Evolutionary conservation across 805 yeast genomes (phyloP).

Genomic region (Spathaspora arborariae): DNA sequence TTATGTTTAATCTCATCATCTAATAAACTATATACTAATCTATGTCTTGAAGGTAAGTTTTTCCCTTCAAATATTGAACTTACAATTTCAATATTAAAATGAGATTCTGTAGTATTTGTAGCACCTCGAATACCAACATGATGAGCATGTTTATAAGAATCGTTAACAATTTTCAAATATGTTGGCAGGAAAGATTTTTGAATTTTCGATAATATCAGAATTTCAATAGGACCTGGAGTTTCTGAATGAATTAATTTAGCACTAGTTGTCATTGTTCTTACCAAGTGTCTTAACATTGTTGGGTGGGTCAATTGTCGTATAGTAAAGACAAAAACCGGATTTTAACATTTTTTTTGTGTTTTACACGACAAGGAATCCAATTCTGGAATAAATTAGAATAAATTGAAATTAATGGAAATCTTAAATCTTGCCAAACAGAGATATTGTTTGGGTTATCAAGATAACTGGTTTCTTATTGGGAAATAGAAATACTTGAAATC

Average conservation of each 20-base stretch:
- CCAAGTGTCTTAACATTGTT: slow-evolving; percentile 7
- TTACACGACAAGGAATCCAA: too few relatives aligned
- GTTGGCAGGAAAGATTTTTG: slow-evolving; percentile 40
- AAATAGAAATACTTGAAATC: too few relatives aligned
- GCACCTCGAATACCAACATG: slow-evolving; percentile 82
- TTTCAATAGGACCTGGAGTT: slow-evolving; percentile 46
- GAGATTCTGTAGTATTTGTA: slow-evolving; percentile 70
- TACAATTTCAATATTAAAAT: slow-evolving; percentile 72
- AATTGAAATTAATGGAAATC: too few relatives aligned
- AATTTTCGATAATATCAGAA: slow-evolving; percentile 43
- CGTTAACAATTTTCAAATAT: slow-evolving; percentile 59
- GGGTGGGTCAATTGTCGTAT: too few relatives aligned
- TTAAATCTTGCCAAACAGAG: too few relatives aligned
- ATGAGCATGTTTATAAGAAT: slow-evolving; percentile 83
- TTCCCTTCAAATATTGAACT: slow-evolving; percentile 66
- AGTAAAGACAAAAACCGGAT: too few relatives aligned
- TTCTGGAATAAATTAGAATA: too few relatives aligned
- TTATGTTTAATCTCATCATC: slow-evolving; percentile 66
- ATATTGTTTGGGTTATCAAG: too few relatives aligned
- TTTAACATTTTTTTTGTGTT: too few relatives aligned
- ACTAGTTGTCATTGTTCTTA: slow-evolving; percentile 5
- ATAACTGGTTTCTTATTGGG: too few relatives aligned
- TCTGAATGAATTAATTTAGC: slow-evolving; percentile 11
- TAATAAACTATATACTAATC: slow-evolving; percentile 65
- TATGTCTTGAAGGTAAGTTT: slow-evolving; percentile 69